Percentiles rank a stretch among this genome's conserved stretches.
phyloP scores from a whole-genome alignment of 1,139 yeast species.

The Scheffersomyces stambukii region DNA sequence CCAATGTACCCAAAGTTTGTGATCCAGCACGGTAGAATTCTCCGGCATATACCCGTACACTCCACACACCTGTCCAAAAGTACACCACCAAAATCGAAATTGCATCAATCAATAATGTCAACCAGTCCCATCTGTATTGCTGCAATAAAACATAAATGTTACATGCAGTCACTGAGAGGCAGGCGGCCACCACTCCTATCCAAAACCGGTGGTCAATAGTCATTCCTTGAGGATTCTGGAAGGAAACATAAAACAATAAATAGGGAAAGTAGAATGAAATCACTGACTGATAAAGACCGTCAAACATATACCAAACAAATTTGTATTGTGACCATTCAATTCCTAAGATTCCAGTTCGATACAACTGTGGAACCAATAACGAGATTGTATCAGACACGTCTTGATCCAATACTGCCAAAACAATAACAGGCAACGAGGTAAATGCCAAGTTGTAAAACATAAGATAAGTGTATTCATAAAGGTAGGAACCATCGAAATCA shows the following conservation, averaged over 20 bases:
- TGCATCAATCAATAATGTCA: slow-evolving; percentile 43
- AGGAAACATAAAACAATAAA: slow-evolving; percentile 40
- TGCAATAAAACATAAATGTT: slow-evolving; percentile 50
- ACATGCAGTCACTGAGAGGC: slow-evolving; percentile 50
- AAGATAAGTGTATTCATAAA: slow-evolving; percentile 58
- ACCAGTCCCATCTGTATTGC: slow-evolving; percentile 63
- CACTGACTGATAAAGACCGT: slow-evolving; percentile 56
- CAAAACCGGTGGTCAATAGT: slow-evolving; percentile 55
- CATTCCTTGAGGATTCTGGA: slow-evolving; percentile 48
- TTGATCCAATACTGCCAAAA: slow-evolving; percentile 57
- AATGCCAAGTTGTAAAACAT: slow-evolving; percentile 65
- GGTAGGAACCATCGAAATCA: slow-evolving; percentile 58
- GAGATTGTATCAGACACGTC: slow-evolving; percentile 59
- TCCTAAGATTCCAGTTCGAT: slow-evolving; percentile 51
- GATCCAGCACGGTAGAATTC: slow-evolving; percentile 57
- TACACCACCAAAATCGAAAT: slow-evolving; percentile 50
- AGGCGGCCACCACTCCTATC: slow-evolving; percentile 49
- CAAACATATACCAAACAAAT: slow-evolving; percentile 54
- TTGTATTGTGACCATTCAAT: slow-evolving; percentile 50
- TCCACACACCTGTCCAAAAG: slow-evolving; percentile 64
- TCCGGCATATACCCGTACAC: slow-evolving; percentile 35
- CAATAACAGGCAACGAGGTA: slow-evolving; percentile 59
- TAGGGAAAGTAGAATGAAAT: slow-evolving; percentile 55
- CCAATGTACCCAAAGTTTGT: slow-evolving; percentile 47
- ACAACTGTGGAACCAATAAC: slow-evolving; percentile 55